phyloP scores from a whole-genome alignment of 2,329 filamentous ascomycete species.

The Fusarium pilosicola region DNA sequence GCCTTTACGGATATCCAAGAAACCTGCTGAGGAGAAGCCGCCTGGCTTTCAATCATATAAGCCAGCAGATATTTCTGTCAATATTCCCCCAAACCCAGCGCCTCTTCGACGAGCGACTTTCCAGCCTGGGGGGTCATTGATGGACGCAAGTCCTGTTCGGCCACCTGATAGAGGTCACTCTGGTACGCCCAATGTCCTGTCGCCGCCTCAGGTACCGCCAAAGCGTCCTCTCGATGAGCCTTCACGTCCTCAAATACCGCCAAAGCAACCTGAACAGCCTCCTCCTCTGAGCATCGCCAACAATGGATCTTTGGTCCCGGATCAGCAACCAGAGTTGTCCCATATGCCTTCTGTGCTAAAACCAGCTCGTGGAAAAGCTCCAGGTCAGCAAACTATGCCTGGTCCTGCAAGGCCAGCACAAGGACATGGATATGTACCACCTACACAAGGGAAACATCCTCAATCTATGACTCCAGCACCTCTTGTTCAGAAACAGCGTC shows the following conservation, averaged over 20 bases:
- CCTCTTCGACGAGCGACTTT: slow-evolving; percentile 34
- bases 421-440: slow-evolving; percentile 37
- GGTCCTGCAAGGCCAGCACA: background rate
- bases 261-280: background rate
- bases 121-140: slow-evolving; percentile 41
- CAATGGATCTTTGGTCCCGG: background rate
- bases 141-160: slow-evolving; percentile 29
- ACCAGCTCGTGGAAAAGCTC: slow-evolving; percentile 35
- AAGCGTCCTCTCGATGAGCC: slow-evolving; percentile 26
- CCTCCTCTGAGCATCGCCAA: background rate
- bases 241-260: slow-evolving; percentile 7
- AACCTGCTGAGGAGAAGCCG: background rate
- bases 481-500: slow-evolving; percentile 25
- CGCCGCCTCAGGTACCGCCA: slow-evolving; percentile 36
- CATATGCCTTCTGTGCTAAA: slow-evolving; percentile 41
- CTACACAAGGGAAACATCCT: slow-evolving; percentile 37
- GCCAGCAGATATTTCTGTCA: slow-evolving; percentile 3
- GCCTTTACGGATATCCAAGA: slow-evolving; percentile 20
- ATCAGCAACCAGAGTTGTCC: slow-evolving; percentile 17
- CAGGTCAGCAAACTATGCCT: slow-evolving; percentile 7
- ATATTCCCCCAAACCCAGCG: slow-evolving; percentile 8
- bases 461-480: slow-evolving; percentile 42
- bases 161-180: slow-evolving; percentile 32
- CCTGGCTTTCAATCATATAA: slow-evolving; percentile 34
- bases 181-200: slow-evolving; percentile 37